phyloP scores from a whole-genome alignment of 805 yeast species.

The Metschnikowia peoriensis region DNA sequence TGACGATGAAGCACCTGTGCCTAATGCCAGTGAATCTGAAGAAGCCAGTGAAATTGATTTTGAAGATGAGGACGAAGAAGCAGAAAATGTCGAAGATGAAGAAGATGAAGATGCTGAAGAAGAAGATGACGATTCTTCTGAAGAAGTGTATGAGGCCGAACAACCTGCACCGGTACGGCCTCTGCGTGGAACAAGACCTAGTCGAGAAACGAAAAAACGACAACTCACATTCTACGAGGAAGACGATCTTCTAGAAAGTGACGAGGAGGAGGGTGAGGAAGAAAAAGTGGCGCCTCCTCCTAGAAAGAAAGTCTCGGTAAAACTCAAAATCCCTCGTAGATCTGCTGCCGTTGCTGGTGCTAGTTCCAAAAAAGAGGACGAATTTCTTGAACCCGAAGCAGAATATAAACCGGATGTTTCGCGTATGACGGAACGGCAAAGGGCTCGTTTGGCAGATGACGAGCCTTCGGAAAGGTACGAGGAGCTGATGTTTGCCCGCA shows the following conservation, averaged over 20 bases:
- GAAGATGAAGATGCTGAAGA: conserved; percentile 9
- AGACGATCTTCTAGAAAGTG: conserved; percentile 32
- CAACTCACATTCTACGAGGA: conserved; percentile 38
- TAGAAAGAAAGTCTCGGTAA: conserved; percentile 16
- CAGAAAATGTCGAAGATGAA: conserved; percentile 10
- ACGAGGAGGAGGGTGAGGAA: conserved; percentile 24
- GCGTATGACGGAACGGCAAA: conserved; percentile 56
- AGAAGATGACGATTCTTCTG: conserved; percentile 9
- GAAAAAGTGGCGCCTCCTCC: conserved; percentile 18
- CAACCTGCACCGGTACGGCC: conserved; percentile 11
- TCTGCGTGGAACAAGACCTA: conserved; percentile 12
- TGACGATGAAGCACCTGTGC: conserved; percentile 8
- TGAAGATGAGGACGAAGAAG: conserved; percentile 12
- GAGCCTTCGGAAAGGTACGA: conserved; percentile 15
- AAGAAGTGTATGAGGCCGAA: conserved; percentile 11
- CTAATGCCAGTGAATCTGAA: conserved; percentile 15
- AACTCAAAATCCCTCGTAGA: conserved; percentile 14
- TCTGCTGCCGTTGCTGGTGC: conserved; percentile 2
- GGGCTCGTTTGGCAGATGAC: conserved; percentile 45
- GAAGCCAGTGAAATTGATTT: conserved; percentile 14
- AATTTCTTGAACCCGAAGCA: conserved; percentile 41
- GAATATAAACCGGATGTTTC: conserved; percentile 47
- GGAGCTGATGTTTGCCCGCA: conserved; percentile 27
- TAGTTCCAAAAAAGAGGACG: conserved; percentile 7
- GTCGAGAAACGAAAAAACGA: conserved; percentile 34